Conservation (phyloP, 371 early-diverging fungal genomes). For the Apophysomyces trapeziformis region DNA sequence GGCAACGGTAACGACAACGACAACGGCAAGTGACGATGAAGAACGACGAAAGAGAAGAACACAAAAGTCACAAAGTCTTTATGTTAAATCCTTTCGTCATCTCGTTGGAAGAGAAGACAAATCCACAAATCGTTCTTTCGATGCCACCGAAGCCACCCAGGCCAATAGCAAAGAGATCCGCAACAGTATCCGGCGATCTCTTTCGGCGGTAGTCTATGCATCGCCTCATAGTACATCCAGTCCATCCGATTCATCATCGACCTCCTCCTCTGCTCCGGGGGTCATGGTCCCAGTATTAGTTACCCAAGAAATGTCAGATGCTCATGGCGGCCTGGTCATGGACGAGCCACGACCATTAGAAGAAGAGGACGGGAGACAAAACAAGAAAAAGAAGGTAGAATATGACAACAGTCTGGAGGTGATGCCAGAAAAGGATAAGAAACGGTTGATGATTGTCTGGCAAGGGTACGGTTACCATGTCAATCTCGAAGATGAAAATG, state of each 20-base stretch:
- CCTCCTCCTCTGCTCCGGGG: not conserved
- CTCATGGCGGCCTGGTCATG: conserved; percentile 36
- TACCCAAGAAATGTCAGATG: conserved; percentile 39
- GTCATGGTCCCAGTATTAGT: conserved; percentile 43
- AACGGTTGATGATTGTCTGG: conserved; percentile 31
- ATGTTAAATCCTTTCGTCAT: conserved; percentile 39
- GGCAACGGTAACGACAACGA: conserved; percentile 5
- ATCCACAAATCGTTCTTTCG: conserved; percentile 14
- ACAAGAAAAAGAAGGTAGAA: conserved; percentile 27
- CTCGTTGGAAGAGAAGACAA: conserved; percentile 10
- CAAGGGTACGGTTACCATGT: conserved; percentile 45
- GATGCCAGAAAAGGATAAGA: conserved; percentile 19
- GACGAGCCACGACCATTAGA: conserved; percentile 17
- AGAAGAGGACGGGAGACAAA: conserved; percentile 15
- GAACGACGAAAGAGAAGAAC: conserved; percentile 22
- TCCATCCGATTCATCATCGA: not conserved
- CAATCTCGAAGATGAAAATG: conserved; percentile 1
- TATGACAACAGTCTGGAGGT: conserved; percentile 45
- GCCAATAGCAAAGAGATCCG: conserved; percentile 36
- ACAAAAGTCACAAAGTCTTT: conserved; percentile 43
- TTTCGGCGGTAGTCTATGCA: conserved; percentile 46
- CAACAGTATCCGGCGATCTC: conserved; percentile 38
- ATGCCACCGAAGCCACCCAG: conserved; percentile 36
- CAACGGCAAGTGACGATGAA: conserved; percentile 15
- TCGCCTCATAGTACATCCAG: conserved; percentile 27